Conservation (phyloP, 345 rosid species). For the Acer saccharum region DNA sequence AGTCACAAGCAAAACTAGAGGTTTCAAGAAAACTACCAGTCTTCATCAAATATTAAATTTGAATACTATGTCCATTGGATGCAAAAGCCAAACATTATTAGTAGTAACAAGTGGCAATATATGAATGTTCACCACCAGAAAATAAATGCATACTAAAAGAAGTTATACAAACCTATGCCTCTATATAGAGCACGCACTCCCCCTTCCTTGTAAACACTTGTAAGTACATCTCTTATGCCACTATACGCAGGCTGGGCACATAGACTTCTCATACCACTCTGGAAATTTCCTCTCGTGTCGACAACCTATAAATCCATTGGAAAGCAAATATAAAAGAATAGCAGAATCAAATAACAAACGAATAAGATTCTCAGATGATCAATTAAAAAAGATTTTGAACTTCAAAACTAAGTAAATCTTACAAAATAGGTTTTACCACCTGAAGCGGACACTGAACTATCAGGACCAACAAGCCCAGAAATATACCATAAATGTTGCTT, state of each 20-base stretch:
- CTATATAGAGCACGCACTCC: constrained; percentile 81
- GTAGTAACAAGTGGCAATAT: neutral
- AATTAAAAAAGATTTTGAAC: neutral
- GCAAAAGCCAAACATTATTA: neutral
- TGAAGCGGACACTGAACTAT: neutral
- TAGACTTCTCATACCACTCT: constrained; percentile 38
- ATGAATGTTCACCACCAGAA: neutral
- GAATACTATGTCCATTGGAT: neutral
- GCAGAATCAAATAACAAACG: neutral
- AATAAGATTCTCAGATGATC: neutral
- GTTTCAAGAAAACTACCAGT: neutral
- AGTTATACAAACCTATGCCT: constrained; percentile 71
- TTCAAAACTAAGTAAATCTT: neutral
- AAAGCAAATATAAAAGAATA: constrained; percentile 13
- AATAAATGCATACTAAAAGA: constrained; percentile 6
- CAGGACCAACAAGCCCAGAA: neutral
- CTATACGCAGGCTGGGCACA: constrained; percentile 60
- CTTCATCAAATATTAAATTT: neutral
- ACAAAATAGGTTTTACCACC: neutral
- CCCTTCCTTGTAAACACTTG: constrained; percentile 78
- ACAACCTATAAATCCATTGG: constrained; percentile 49
- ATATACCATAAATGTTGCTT: neutral
- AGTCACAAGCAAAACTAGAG: constrained; percentile 3
- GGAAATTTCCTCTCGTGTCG: constrained; percentile 43
- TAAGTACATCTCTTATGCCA: constrained; percentile 76